Evolutionary conservation across 163 green algal species (phyloP).

Genomic region (Scenedesmus sp.): DNA sequence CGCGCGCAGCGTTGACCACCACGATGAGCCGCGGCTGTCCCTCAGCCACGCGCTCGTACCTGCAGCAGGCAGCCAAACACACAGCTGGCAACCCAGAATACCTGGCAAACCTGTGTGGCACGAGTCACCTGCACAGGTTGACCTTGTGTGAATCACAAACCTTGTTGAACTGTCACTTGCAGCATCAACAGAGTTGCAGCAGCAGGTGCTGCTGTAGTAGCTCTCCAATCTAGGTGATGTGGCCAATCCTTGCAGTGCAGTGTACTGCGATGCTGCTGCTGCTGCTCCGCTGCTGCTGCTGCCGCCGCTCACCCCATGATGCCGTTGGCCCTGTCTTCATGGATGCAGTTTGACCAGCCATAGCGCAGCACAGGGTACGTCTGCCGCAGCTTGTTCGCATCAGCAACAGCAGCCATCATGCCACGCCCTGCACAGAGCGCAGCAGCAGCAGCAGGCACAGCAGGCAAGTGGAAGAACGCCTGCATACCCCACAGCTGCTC

Average conservation of each 20-base stretch:
- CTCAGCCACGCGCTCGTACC: slow-evolving; percentile 57
- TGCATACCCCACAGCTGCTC: too few species aligned
- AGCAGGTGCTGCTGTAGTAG: too few species aligned
- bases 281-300: too few species aligned
- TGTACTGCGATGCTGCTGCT: too few species aligned
- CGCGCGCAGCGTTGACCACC: slow-evolving; percentile 70
- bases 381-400: slow-evolving; percentile 65
- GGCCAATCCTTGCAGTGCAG: too few species aligned
- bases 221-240: too few species aligned
- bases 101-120: too few species aligned
- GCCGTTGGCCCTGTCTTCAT: slow-evolving; percentile 69
- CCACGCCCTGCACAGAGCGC: background rate
- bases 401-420: slow-evolving; percentile 66
- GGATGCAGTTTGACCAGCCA: slow-evolving; percentile 69
- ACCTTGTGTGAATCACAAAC: too few species aligned
- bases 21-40: slow-evolving; percentile 61
- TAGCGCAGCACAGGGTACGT: slow-evolving; percentile 59
- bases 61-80: slow-evolving; percentile 33
- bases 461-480: background rate
- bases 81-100: too few species aligned
- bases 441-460: background rate
- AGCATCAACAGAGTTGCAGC: too few species aligned
- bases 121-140: too few species aligned
- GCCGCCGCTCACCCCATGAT: slow-evolving; percentile 60
- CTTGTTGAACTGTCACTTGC: too few species aligned